Evolutionary conservation across 179 eudicot genomes (phyloP), one percentile per base, ranked within the genome.

Genomic region (Heliamphora pulchella): DNA sequence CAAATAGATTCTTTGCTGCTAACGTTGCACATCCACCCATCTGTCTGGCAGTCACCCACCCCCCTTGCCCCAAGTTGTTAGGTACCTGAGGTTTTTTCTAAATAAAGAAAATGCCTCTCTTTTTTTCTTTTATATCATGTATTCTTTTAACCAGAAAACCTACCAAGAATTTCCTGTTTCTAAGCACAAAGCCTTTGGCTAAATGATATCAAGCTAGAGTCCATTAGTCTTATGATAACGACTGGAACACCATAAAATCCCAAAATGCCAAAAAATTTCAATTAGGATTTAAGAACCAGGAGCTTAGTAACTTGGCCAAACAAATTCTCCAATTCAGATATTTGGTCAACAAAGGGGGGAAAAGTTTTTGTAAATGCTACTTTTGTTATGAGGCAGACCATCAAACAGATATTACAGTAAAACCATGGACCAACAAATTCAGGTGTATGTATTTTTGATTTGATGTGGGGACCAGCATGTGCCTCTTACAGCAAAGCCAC

Each of bases 151-250:
- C 8, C 8, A 54, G 5, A 59, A 76, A 76, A 11, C 62, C 39
- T 76, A 76, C 31, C 51, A 76, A 44, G 54, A 46, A 76, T n/a
- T 8, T 76, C 68, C 54, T 59, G 68, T n/a, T 59, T 59, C 51
- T 10, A 47, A 8, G 79, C 10, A 76, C 64, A 74, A 48, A n/a
- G 44, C 11, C 7, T 5, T 17, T 58, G 68, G 48, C 44, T 4
- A n/a, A 59, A 75, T 69, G 64, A 58, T 59, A 39, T 58, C 67
- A 57, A 41, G 51, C 20, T 9, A 17, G 46, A 74, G 47, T 54
- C 46, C 53, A 76, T 61, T 2, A 76, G 44, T 73, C 47, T 54
- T 13, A 41, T 10, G 76, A 57, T 54, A 53, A 17, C 13, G 4
- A 73, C 44, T 22, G 15, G 2, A 11, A 15, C 31, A 73, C 47